These are phyloP conservation scores for Xylariaceae sp. DNA, from an alignment of 2,329 filamentous ascomycete genomes.

Conservation along the genomic window DNA sequence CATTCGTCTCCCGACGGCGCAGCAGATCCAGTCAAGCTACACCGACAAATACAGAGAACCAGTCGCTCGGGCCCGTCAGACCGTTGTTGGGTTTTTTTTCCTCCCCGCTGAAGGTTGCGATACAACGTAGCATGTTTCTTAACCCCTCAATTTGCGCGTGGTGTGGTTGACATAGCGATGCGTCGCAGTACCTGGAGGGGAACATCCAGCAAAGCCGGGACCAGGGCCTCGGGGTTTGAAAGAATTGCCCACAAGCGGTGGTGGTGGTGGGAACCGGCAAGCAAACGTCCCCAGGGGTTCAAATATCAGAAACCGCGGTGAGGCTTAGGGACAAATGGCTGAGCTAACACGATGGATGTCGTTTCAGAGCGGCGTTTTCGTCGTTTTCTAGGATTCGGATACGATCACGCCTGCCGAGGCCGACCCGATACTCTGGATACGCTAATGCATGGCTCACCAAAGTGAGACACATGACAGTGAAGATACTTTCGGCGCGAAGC, in stretches of 20 bases:
- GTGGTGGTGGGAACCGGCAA: background rate
- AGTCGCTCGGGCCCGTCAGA: conserved; percentile 25
- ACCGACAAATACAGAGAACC: conserved; percentile 17
- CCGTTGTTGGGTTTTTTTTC: background rate
- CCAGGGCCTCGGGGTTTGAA: too few relatives aligned
- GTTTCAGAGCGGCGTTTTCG: conserved; percentile 18
- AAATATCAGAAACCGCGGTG: background rate
- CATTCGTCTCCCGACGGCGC: background rate
- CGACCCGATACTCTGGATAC: conserved; percentile 40
- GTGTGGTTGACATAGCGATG: background rate
- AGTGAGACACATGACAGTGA: conserved; percentile 33
- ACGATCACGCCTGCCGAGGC: conserved; percentile 32
- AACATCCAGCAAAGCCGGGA: background rate
- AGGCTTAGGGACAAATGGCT: conserved; percentile 25
- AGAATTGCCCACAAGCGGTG: too few relatives aligned
- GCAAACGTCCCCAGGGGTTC: background rate
- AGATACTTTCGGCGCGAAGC: background rate
- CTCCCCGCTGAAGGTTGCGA: background rate
- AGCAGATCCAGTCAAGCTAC: background rate
- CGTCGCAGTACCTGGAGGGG: background rate
- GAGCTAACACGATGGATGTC: conserved; percentile 4
- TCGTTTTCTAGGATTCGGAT: conserved; percentile 18
- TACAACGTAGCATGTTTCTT: background rate
- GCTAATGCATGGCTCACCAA: conserved; percentile 39
- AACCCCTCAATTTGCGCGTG: conserved; percentile 21